A percentile compares a stretch with the other conserved stretches of the same genome.
These are phyloP conservation scores for Mycena metata DNA, from an alignment of 768 basidiomycete species.

Conservation along the genomic window DNA sequence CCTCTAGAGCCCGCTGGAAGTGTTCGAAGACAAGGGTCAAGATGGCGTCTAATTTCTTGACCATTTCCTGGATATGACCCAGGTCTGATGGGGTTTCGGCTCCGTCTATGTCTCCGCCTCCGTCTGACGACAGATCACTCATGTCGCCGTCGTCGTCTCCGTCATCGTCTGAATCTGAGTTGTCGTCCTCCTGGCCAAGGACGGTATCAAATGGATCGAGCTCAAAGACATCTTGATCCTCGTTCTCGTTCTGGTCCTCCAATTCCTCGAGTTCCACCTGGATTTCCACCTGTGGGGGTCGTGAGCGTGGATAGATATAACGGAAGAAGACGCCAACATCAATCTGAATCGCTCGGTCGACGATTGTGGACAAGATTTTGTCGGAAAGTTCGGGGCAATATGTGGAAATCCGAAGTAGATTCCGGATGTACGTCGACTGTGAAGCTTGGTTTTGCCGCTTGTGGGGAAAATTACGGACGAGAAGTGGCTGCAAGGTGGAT, in stretches of 20 bases:
- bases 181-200: conserved; percentile 80
- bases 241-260: conserved; percentile 61
- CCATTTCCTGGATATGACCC: conserved; percentile 86
- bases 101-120: conserved; percentile 48
- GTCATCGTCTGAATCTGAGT: conserved; percentile 66
- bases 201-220: conserved; percentile 90
- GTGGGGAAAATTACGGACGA: conserved; percentile 91
- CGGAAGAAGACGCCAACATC: conserved; percentile 72
- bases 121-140: conserved; percentile 85
- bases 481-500: conserved; percentile 86
- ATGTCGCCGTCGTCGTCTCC: conserved; percentile 68
- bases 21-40: conserved; percentile 89
- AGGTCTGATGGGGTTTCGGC: conserved; percentile 68
- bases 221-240: conserved; percentile 75
- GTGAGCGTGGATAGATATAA: neutral
- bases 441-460: conserved; percentile 86
- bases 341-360: conserved; percentile 96
- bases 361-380: conserved; percentile 85
- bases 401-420: conserved; percentile 82
- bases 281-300: conserved; percentile 83
- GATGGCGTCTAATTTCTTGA: conserved; percentile 91
- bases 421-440: conserved; percentile 93
- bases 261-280: conserved; percentile 95
- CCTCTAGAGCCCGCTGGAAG: conserved; percentile 67
- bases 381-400: conserved; percentile 93